Base-by-base conservation (phyloP, 2,329 filamentous ascomycete genomes). In the Fusarium napiforme region DNA sequence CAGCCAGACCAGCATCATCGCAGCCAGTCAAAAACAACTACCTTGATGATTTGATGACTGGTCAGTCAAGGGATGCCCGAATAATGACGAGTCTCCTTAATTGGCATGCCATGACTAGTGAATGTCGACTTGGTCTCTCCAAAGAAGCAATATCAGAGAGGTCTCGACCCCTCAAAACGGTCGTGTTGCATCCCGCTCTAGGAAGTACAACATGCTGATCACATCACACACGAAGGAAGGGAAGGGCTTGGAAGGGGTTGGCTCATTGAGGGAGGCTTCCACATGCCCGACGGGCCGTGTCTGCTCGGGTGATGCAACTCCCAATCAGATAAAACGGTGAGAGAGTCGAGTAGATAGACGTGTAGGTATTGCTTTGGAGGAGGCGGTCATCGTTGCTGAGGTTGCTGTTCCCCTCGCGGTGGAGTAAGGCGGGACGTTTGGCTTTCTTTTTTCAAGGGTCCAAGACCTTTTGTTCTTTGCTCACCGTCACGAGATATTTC, bases 271-370 rank as follows among this genome's bases (percentile, higher is more conserved):
- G 62, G 59, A 61, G 46, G 64, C 50, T 75, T 68, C 73, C 74
- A 76, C 74, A 73, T 76, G 71, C 71, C 65, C 61, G 60, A 43
- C 64, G 71, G 65, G 2, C 56, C 42, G 56, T 50, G 75, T 67
- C 64, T 66, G 73, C 34, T 77, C 64, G 62, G 64, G 53, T 73
- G 74, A 74, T 74, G 66, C 50, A 42, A 45, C 50, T 64, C 52
- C 66, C 69, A 74, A 70, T 69, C 58, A 75, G 50, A 50, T 42
- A 43, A 46, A 64, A 43, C 37, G 62, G 40, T 57, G 47, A 62
- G 52, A 42, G 34, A 42, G 34, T 19, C 12, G 14, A 32, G 32
- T 23, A 39, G 30, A 36, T n/a, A 19, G 9, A 34, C 32, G 32
- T 34, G 5, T 9, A 32, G 15, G 2, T 64, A 66, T 68, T 75